These are phyloP conservation scores for Chlorociboria aeruginascens DNA, from an alignment of 495 filamentous ascomycete species.

Conservation along the genomic window DNA sequence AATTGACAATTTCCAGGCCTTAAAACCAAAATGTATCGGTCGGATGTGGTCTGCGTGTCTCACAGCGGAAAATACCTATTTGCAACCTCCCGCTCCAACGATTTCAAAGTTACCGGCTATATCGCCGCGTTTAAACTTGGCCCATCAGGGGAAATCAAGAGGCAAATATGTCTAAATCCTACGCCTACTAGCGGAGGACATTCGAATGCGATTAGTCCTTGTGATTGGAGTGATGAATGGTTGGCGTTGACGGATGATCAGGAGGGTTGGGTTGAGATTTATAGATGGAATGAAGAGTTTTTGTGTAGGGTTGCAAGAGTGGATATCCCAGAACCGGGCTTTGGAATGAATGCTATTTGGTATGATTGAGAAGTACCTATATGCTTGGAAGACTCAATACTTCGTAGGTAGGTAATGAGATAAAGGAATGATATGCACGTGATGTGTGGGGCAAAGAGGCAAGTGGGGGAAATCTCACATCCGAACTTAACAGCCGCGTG, in stretches of 20 bases:
- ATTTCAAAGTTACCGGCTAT: conserved; percentile 64
- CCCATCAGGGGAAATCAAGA: conserved; percentile 57
- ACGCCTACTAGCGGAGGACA: conserved; percentile 79
- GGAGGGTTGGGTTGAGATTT: conserved; percentile 76
- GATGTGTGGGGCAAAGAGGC: no score
- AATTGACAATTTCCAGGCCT: conserved; percentile 21
- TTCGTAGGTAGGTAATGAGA: no score
- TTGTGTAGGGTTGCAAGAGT: conserved; percentile 60
- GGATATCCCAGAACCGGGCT: conserved; percentile 67
- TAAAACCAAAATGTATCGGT: conserved; percentile 51
- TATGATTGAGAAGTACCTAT: conserved; percentile 50
- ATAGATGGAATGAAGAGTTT: conserved; percentile 69
- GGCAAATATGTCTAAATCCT: conserved; percentile 65
- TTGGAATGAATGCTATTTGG: conserved; percentile 88
- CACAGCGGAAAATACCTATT: conserved; percentile 58
- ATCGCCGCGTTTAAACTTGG: conserved; percentile 65
- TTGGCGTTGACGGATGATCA: conserved; percentile 75
- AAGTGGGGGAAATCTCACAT: no score
- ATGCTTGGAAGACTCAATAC: no score
- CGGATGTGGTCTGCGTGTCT: conserved; percentile 63
- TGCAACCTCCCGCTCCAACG: conserved; percentile 68
- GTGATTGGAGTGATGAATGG: conserved; percentile 75
- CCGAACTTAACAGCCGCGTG: no score
- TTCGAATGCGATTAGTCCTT: conserved; percentile 70
- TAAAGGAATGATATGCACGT: no score